Evolutionary conservation across 345 rosid species (phyloP), one percentile per base, ranked within the genome.

Genomic region (Sisymbrium irio): DNA sequence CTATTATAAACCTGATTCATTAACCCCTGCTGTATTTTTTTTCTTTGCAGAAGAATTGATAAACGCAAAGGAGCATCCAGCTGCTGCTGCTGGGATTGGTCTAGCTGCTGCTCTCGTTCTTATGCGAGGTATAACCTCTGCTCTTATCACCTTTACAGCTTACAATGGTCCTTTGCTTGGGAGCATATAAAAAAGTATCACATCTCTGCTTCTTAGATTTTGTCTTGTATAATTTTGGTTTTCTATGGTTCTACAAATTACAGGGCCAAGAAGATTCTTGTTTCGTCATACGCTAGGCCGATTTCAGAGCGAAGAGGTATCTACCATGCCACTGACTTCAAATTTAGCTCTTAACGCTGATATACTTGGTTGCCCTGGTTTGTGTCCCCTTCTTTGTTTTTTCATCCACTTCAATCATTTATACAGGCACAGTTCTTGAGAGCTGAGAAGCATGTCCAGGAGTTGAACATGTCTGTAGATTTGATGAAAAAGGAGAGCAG

Each of bases 221-320:
- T 51, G 4, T 54, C 41, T 54, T 62, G 50, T 54, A 42, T 47
- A 33, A 45, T 57, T 57, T 32, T 20, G 19, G 19, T 46, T 63
- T 35, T 44, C 35, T 45, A 0, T 69, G 35, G 22, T 42, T 53
- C 2, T 36, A 36, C 25, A 5, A 35, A 56, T 65, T 58, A 2
- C 85, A 95, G 99, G 96, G 33, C 97, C 99, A 27, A 84, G 98
- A 82, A 88, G 92, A 80, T 80, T 95, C 80, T 65, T 95, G 72
- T 76, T 88, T 73, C 94, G 88, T 46, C 77, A 86, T 53, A 95
- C 97, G 13, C 78, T 90, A 15, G 98, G 99, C 33, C 82, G 92
- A 46, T 72, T 92, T 62, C 93, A 81, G 64, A 95, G 92, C 67
- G 98, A 95, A 85, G 99, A 95, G 99, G 99, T 86, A 80, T 55